A percentile compares a stretch with the other conserved stretches of the same genome.
Evolutionary conservation across 2,329 filamentous ascomycete species (phyloP).

Genomic region (Colletotrichum sublineola): DNA sequence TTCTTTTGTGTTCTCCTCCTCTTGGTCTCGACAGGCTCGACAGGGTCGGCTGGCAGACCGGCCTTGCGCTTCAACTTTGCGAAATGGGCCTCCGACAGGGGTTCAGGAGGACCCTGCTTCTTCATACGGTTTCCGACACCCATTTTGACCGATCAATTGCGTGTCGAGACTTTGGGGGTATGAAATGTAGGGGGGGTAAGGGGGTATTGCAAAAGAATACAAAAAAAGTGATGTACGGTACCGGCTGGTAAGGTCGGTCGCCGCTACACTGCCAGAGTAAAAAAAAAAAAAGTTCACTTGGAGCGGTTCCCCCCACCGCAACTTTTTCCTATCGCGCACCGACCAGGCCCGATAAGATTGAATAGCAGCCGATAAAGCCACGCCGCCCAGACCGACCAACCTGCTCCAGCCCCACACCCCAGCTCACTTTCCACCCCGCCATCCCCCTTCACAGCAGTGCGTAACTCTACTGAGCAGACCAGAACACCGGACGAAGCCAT

Average conservation of each 20-base stretch:
- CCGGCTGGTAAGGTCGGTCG: constrained; percentile 20
- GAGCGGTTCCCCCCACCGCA: constrained; percentile 52
- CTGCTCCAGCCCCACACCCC: constrained; percentile 35
- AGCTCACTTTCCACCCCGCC: constrained; percentile 31
- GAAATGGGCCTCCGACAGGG: constrained; percentile 84
- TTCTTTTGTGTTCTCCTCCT: constrained; percentile 61
- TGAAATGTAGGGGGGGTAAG: constrained; percentile 23
- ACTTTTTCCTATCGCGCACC: constrained; percentile 52
- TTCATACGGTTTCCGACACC: constrained; percentile 92
- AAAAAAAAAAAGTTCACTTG: constrained; percentile 42
- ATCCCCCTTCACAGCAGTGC: constrained; percentile 31
- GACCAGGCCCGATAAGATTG: constrained; percentile 35
- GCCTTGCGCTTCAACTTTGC: constrained; percentile 89
- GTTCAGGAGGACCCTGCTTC: constrained; percentile 90
- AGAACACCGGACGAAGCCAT: constrained; percentile 40
- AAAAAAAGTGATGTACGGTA: constrained; percentile 27
- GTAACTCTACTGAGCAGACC: constrained; percentile 20
- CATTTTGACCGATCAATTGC: constrained; percentile 68
- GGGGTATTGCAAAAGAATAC: constrained; percentile 26
- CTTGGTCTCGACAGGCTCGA: constrained; percentile 74
- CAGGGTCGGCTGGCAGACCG: constrained; percentile 72
- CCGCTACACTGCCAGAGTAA: constrained; percentile 30
- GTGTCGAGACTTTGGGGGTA: constrained; percentile 40
- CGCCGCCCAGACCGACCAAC: constrained; percentile 26
- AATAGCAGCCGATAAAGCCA: constrained; percentile 27